Base-by-base conservation (phyloP, 306 rosid species). In the Vigna mungo region DNA sequence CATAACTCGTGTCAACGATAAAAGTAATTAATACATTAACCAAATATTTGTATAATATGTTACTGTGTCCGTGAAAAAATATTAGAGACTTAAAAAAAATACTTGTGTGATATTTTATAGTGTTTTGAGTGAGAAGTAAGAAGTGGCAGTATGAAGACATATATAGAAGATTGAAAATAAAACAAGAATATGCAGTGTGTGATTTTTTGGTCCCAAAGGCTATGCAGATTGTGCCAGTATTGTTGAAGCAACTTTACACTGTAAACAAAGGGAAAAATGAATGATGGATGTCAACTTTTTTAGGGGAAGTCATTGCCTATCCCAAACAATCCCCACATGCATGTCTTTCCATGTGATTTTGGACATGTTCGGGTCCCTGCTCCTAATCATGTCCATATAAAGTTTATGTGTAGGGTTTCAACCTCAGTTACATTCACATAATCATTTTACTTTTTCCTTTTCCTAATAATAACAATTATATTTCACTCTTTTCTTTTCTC, bases 261-360 rank as follows among this genome's bases (percentile, higher is more conserved):
- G 44, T 15, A 60, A 63, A 71, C 27, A 17, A 63, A 43, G 27
- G 53, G 9, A 37, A 58, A 72, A 72, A n/a, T 47, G 83, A 82
- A 78, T 39, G 60, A 78, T 72, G 49, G 72, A 67, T 4, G 76
- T 58, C 47, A 68, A 59, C 82, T 77, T 77, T 72, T 54, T 71
- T 66, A 64, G 54, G 15, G 25, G 72, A 71, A 78, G 41, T 58
- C 63, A 64, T 65, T 77, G 76, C 82, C 74, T 65, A 77, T 77
- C 32, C 76, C 18, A 55, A 72, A 83, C 71, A 63, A 72, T 67
- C 80, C 80, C 82, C 80, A 82, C 83, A 82, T 82, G 82, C 80
- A 78, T 66, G 68, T 78, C 48, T 68, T 37, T 78, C 72, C 83
- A 82, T 82, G 83, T 78, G 79, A 82, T 68, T 37, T 58, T 82